Conservation (phyloP, 169 alveolate species). For the Plasmodium gaboni region DNA sequence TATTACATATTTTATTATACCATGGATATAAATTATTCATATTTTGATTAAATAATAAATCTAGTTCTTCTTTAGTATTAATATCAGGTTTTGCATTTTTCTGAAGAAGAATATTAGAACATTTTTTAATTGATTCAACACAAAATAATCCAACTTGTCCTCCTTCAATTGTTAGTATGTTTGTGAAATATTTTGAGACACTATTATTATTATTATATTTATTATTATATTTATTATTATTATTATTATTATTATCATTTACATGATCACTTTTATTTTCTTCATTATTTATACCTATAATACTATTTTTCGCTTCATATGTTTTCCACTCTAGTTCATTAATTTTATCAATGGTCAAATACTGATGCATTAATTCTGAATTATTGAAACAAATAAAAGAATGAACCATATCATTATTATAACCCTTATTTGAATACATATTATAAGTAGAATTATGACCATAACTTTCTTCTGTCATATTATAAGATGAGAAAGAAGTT, state of each 20-base stretch:
- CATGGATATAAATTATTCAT: conserved; percentile 63
- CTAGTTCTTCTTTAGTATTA: conserved; percentile 53
- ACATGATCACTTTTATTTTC: background rate
- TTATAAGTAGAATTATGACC: background rate
- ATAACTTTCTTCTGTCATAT: conserved; percentile 1
- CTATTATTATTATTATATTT: background rate
- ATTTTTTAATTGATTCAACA: conserved; percentile 75
- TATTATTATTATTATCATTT: background rate
- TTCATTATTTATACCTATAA: conserved; percentile 3
- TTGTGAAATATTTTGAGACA: conserved; percentile 58
- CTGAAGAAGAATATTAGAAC: conserved; percentile 41
- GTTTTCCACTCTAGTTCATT: conserved; percentile 69
- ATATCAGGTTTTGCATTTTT: conserved; percentile 21
- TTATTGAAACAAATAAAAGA: conserved; percentile 64
- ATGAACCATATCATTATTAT: conserved; percentile 37
- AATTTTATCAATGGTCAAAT: conserved; percentile 52
- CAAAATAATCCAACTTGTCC: conserved; percentile 83
- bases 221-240: too few relatives aligned
- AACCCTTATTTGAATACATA: conserved; percentile 17
- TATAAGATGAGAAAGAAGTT: background rate
- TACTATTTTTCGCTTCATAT: conserved; percentile 76
- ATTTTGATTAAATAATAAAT: conserved; percentile 31
- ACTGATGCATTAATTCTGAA: conserved; percentile 61
- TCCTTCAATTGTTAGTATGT: conserved; percentile 71
- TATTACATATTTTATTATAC: conserved; percentile 69